Percentiles rank a stretch among this genome's conserved stretches.
Conservation (phyloP, 202 grass and related monocot species). For the Cymbopogon flexuosus region DNA sequence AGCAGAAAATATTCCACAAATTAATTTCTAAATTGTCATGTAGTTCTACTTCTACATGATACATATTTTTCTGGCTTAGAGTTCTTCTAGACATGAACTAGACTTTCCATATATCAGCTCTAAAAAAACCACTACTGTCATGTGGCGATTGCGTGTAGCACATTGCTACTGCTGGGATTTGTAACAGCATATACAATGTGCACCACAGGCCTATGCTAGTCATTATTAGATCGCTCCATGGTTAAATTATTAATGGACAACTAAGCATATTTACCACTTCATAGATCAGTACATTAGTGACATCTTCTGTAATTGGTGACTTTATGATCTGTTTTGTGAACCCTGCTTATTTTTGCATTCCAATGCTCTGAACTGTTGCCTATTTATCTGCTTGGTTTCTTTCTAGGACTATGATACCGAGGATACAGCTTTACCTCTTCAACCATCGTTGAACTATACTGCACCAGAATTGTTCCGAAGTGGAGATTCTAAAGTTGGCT, state of each 20-base stretch:
- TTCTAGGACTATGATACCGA: conserved; percentile 94
- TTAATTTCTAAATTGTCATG: not conserved
- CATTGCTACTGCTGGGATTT: not conserved
- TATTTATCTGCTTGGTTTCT: conserved; percentile 31
- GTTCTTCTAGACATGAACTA: too few species aligned
- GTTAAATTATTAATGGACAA: not conserved
- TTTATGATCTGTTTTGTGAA: not conserved
- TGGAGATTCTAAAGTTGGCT: conserved; percentile 55
- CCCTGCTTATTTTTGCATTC: not conserved
- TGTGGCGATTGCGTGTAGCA: not conserved
- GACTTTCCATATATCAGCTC: too few species aligned
- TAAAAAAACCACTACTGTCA: not conserved
- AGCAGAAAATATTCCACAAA: not conserved
- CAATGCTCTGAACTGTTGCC: conserved; percentile 4
- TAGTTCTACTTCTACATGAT: not conserved
- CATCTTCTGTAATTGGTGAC: not conserved
- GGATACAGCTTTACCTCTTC: conserved; percentile 83
- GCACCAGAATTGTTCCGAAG: conserved; percentile 91
- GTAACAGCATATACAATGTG: not conserved
- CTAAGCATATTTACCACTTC: not conserved
- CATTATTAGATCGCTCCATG: not conserved
- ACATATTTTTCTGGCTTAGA: too few species aligned
- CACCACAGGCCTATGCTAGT: not conserved
- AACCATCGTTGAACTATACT: conserved; percentile 91
- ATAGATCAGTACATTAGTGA: not conserved